Evolutionary conservation across 2,329 filamentous ascomycete species (phyloP).

Genomic region (Aspergillus bombycis): DNA sequence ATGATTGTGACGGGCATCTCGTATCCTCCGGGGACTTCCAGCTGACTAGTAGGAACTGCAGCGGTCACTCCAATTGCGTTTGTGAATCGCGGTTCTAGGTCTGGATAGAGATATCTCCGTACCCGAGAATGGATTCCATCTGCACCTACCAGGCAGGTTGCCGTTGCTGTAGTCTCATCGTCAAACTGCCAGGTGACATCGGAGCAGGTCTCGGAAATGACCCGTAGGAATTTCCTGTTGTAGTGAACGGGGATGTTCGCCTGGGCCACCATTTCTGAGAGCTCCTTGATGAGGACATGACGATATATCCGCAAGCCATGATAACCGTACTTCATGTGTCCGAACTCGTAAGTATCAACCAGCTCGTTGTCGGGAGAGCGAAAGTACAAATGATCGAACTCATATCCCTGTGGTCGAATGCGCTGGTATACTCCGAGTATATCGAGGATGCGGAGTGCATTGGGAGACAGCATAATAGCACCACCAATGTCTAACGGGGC

Average conservation of each 20-base stretch:
- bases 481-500: slow-evolving; percentile 55
- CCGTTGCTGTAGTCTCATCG: slow-evolving; percentile 47
- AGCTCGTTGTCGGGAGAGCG: slow-evolving; percentile 39
- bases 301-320: slow-evolving; percentile 59
- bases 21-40: slow-evolving; percentile 41
- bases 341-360: slow-evolving; percentile 52
- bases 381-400: slow-evolving; percentile 57
- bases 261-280: slow-evolving; percentile 45
- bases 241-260: slow-evolving; percentile 49
- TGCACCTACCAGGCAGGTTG: slow-evolving; percentile 56
- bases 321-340: slow-evolving; percentile 56
- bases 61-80: slow-evolving; percentile 50
- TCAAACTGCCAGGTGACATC: slow-evolving; percentile 53
- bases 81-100: slow-evolving; percentile 54
- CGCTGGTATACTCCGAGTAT: slow-evolving; percentile 52
- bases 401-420: slow-evolving; percentile 51
- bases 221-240: slow-evolving; percentile 50
- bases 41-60: slow-evolving; percentile 41
- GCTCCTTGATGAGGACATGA: slow-evolving; percentile 53
- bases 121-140: slow-evolving; percentile 65
- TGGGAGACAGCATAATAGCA: slow-evolving; percentile 63
- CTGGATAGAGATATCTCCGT: slow-evolving; percentile 55
- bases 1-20: slow-evolving; percentile 50
- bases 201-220: slow-evolving; percentile 46
- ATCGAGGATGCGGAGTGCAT: slow-evolving; percentile 59